A percentile compares a stretch with the other conserved stretches of the same genome.
These are phyloP conservation scores for Colletotrichum noveboracense DNA, from an alignment of 2,329 filamentous ascomycete species.

Conservation along the genomic window DNA sequence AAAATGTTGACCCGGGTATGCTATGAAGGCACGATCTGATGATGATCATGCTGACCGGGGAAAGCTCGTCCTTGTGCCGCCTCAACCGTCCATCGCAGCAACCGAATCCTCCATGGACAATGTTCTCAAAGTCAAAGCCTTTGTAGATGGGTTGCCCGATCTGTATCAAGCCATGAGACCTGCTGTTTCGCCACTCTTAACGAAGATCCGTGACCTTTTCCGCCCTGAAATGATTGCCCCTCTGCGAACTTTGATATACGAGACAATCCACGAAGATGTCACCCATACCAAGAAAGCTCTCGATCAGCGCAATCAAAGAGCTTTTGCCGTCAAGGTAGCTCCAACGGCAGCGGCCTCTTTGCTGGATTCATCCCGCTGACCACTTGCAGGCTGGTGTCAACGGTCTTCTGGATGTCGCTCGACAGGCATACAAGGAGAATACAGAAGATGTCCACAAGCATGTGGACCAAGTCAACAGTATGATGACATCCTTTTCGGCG, in stretches of 20 bases:
- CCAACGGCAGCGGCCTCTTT: neutral
- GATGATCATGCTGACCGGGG: conserved; percentile 21
- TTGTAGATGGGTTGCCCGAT: conserved; percentile 70
- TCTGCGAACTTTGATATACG: conserved; percentile 69
- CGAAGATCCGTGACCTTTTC: conserved; percentile 74
- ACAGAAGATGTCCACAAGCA: conserved; percentile 79
- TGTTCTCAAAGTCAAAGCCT: conserved; percentile 85
- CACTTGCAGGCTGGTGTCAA: conserved; percentile 73
- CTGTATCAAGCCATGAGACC: conserved; percentile 72
- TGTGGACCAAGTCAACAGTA: conserved; percentile 71
- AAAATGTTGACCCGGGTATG: conserved; percentile 75
- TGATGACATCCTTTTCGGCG: conserved; percentile 8
- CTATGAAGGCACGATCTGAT: neutral
- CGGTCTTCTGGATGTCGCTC: conserved; percentile 85
- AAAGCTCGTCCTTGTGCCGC: conserved; percentile 78
- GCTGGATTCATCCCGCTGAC: neutral
- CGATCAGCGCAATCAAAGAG: conserved; percentile 87
- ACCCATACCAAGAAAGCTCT: conserved; percentile 79
- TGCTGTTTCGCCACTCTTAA: conserved; percentile 67
- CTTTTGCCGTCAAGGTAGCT: conserved; percentile 82
- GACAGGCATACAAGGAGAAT: conserved; percentile 88
- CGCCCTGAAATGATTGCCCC: conserved; percentile 63
- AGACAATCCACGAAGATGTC: conserved; percentile 81
- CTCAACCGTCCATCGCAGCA: conserved; percentile 67
- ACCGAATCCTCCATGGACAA: conserved; percentile 86